Evolutionary conservation across 768 basidiomycete species (phyloP).

Genomic region (Trametes cubensis): DNA sequence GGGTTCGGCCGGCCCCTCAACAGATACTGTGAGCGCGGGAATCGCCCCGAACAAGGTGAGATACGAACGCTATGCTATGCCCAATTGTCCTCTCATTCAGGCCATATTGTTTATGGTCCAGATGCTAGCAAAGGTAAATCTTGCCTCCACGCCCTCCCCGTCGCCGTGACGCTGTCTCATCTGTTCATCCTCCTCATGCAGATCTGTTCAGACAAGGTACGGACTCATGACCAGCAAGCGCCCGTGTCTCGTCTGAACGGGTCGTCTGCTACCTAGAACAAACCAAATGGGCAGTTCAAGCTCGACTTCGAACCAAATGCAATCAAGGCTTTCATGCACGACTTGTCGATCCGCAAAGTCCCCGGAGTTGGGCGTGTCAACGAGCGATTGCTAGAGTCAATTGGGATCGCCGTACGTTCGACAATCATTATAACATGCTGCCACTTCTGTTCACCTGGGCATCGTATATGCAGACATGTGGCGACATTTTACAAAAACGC

Average conservation of each 20-base stretch:
- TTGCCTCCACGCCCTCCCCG: neutral
- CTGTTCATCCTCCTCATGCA: constrained; percentile 31
- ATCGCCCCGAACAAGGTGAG: constrained; percentile 93
- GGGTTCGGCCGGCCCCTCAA: too few species aligned
- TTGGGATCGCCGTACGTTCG: constrained; percentile 77
- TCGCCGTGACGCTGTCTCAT: too few species aligned
- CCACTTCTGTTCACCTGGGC: too few species aligned
- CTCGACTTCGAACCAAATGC: constrained; percentile 64
- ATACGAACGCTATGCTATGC: constrained; percentile 20
- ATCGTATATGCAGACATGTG: constrained; percentile 66
- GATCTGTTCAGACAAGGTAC: constrained; percentile 92
- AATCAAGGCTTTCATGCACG: constrained; percentile 76
- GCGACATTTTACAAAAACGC: constrained; percentile 81
- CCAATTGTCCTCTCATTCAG: constrained; percentile 18
- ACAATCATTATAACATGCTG: neutral
- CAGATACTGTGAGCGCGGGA: constrained; percentile 95
- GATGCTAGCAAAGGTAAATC: constrained; percentile 87
- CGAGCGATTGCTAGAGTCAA: constrained; percentile 82
- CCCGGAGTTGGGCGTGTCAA: constrained; percentile 91
- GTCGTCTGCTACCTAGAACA: constrained; percentile 57
- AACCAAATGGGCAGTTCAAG: constrained; percentile 90
- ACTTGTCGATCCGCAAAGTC: constrained; percentile 83
- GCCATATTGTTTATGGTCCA: constrained; percentile 33
- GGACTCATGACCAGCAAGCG: neutral
- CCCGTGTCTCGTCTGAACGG: neutral